These are phyloP conservation scores for Westerdykella sp. DNA, from an alignment of 2,329 filamentous ascomycete genomes.

Conservation along the genomic window DNA sequence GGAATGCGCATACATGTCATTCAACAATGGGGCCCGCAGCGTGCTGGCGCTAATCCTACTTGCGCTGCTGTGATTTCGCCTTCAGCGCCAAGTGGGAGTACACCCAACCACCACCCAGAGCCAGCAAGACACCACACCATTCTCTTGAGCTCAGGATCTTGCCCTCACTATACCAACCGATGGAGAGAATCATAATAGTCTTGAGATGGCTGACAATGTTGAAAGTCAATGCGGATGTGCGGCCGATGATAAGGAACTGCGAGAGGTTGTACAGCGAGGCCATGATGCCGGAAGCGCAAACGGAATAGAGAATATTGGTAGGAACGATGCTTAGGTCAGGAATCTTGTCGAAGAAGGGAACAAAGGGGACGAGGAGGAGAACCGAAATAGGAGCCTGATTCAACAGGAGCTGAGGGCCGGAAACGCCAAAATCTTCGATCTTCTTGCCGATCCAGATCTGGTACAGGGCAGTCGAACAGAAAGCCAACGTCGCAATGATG, in stretches of 20 bases:
- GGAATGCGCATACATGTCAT: background rate
- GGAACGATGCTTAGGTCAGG: slow-evolving; percentile 35
- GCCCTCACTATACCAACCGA: slow-evolving; percentile 44
- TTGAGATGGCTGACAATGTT: slow-evolving; percentile 41
- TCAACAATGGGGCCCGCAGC: background rate
- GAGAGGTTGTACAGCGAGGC: slow-evolving; percentile 39
- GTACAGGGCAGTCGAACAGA: slow-evolving; percentile 43
- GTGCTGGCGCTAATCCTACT: background rate
- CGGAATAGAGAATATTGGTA: slow-evolving; percentile 36
- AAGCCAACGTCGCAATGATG: slow-evolving; percentile 40
- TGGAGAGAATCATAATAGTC: slow-evolving; percentile 42
- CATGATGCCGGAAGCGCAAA: slow-evolving; percentile 40
- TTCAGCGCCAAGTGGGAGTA: slow-evolving; percentile 41
- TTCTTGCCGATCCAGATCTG: slow-evolving; percentile 48
- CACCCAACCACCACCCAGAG: slow-evolving; percentile 41
- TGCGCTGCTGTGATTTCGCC: slow-evolving; percentile 25
- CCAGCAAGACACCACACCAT: slow-evolving; percentile 40
- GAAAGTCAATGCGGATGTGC: slow-evolving; percentile 37
- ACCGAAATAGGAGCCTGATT: slow-evolving; percentile 45
- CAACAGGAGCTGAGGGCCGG: slow-evolving; percentile 41
- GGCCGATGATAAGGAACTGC: slow-evolving; percentile 40
- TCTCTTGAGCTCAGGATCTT: slow-evolving; percentile 37
- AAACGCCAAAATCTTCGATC: slow-evolving; percentile 42
- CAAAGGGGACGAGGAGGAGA: slow-evolving; percentile 39
- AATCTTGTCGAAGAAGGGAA: slow-evolving; percentile 41